A percentile compares a stretch with the other conserved stretches of the same genome.
phyloP scores from a whole-genome alignment of 164 flowering plant genomes.

The Euptelea pleiosperma region DNA sequence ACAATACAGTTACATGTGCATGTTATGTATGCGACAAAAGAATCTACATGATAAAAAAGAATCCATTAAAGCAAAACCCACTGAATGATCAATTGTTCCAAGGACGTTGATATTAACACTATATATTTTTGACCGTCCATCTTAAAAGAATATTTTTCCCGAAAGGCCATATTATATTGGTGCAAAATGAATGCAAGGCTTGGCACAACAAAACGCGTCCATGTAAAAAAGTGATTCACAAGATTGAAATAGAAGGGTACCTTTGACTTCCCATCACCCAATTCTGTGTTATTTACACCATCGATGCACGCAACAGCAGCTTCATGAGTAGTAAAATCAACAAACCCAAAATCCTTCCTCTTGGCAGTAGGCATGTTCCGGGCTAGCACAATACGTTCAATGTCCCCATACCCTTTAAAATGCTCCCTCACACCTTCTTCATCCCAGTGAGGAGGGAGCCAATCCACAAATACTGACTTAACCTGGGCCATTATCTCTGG shows the following conservation, averaged over 20 bases:
- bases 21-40: too few species aligned
- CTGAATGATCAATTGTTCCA: too few species aligned
- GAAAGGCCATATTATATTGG: too few species aligned
- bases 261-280: conserved; percentile 63
- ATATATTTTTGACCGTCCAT: too few species aligned
- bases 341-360: conserved; percentile 83
- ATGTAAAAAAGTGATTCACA: background rate
- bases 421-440: conserved; percentile 61
- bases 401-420: conserved; percentile 60
- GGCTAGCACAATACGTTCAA: conserved; percentile 56
- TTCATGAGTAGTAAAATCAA: conserved; percentile 63
- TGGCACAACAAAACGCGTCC: background rate
- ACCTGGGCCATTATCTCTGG: conserved; percentile 79
- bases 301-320: conserved; percentile 66
- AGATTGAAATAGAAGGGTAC: conserved; percentile 22
- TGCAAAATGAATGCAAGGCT: too few species aligned
- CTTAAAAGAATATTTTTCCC: too few species aligned
- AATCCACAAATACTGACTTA: conserved; percentile 73
- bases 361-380: conserved; percentile 84
- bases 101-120: too few species aligned
- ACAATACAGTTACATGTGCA: too few species aligned
- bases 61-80: background rate
- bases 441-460: conserved; percentile 72
- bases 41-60: too few species aligned
- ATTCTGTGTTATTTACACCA: conserved; percentile 43